These are phyloP conservation scores for Bombardia bombarda DNA, from an alignment of 495 filamentous ascomycete genomes.

Conservation along the genomic window DNA sequence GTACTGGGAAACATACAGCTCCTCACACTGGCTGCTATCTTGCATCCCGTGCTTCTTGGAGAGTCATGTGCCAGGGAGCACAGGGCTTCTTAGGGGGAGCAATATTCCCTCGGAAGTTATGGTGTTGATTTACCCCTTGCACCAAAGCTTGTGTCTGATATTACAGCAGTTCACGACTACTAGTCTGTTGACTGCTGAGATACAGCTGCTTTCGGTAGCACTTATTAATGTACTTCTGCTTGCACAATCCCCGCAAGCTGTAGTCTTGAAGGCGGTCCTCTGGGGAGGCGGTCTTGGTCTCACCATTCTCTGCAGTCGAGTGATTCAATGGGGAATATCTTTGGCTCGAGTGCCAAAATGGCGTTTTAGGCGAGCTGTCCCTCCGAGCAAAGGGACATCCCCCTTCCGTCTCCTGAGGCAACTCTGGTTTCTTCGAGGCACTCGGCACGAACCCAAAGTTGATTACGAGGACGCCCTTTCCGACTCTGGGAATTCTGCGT, in stretches of 20 bases:
- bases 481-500: conserved; percentile 14
- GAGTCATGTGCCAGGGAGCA: not conserved
- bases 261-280: conserved; percentile 72
- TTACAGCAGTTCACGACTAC: conserved; percentile 77
- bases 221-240: conserved; percentile 78
- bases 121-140: conserved; percentile 71
- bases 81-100: not conserved
- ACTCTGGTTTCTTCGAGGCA: conserved; percentile 19
- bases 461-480: not conserved
- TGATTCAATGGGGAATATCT: conserved; percentile 79
- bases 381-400: conserved; percentile 16
- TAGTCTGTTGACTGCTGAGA: conserved; percentile 74
- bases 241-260: conserved; percentile 71
- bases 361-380: conserved; percentile 59
- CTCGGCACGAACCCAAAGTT: conserved; percentile 14
- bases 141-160: conserved; percentile 68
- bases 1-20: conserved; percentile 46
- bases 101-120: conserved; percentile 51
- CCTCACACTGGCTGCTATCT: conserved; percentile 66
- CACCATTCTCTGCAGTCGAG: conserved; percentile 61
- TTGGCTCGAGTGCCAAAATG: conserved; percentile 85
- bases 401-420: conserved; percentile 17
- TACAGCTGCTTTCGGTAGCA: conserved; percentile 74
- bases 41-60: conserved; percentile 47
- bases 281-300: conserved; percentile 82